Evolutionary conservation across 805 yeast species (phyloP).

Genomic region (Yamadazyma philogaea): DNA sequence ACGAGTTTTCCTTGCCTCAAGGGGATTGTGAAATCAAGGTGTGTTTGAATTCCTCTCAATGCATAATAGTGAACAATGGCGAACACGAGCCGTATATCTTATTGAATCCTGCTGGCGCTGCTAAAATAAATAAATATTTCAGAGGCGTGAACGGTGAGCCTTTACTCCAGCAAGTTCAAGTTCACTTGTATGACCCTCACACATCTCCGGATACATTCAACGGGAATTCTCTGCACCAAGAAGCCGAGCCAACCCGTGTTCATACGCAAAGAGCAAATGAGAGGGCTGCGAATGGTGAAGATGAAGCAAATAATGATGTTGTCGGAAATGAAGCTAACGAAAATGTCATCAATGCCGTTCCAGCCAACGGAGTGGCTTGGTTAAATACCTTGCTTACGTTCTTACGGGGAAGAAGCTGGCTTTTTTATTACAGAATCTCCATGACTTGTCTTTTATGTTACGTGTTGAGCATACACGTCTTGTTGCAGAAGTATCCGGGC

Average conservation of each 20-base stretch:
- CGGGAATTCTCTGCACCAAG: too few species aligned
- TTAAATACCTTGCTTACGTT: background rate
- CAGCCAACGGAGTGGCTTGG: background rate
- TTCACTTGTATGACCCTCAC: conserved; percentile 10
- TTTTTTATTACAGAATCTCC: background rate
- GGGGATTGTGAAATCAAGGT: conserved; percentile 16
- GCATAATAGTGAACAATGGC: conserved; percentile 37
- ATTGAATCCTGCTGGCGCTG: conserved; percentile 34
- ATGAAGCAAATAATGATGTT: too few species aligned
- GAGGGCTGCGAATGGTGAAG: too few species aligned
- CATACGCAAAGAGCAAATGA: background rate
- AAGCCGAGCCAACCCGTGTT: too few species aligned
- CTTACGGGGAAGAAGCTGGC: background rate
- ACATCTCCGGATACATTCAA: background rate
- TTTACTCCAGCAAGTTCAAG: conserved; percentile 25
- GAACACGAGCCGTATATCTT: conserved; percentile 36
- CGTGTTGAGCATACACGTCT: background rate
- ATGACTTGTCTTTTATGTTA: background rate
- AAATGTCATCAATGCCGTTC: background rate
- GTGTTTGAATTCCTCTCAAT: conserved; percentile 36
- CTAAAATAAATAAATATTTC: conserved; percentile 21
- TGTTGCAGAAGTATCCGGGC: background rate
- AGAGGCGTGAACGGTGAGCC: conserved; percentile 13
- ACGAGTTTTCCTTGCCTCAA: conserved; percentile 20
- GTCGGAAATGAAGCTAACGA: too few species aligned